Evolutionary conservation across 2,329 filamentous ascomycete genomes (phyloP), one percentile per base, ranked within the genome.

Genomic region (Pestalotiopsis sp.): DNA sequence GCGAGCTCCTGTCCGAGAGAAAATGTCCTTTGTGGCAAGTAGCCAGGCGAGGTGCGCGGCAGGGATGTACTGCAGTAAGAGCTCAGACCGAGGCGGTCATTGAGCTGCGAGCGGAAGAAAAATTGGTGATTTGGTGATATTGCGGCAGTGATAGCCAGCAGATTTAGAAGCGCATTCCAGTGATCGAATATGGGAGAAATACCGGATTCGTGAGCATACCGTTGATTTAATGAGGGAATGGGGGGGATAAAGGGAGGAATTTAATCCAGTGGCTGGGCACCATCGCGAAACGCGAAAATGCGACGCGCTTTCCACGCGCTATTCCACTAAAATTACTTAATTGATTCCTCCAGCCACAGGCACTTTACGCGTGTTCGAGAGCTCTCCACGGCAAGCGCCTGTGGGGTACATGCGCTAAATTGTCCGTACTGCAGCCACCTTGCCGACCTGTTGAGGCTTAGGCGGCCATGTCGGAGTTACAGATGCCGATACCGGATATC

Each of bases 261-360:
- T 64, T 64, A 62, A 62, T 62, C n/a, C 9, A 64, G 61, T 45
- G 61, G 61, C 61, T 64, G 61, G 61, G 45, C 45, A n/a, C 61
- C 63, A 58, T 56, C 63, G 63, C 63, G 63, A 66, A 39, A 56
- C 65, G 56, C 52, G 52, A 67, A 59, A 61, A 27, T 49, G 36
- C n/a, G 39, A 61, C 65, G 65, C 65, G 65, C 61, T 20, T 11
- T 27, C 45, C 65, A 27, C 39, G 52, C 17, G 7, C 65, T 14
- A 41, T 39, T 27, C 52, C 36, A 36, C 58, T 67, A 59, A 59
- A 61, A 49, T 41, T 59, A 38, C 58, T 67, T 67, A 67, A 67
- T 67, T 67, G 65, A 67, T 67, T 67, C 20, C 17, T 49, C n/a
- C 11, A 59, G 56, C 56, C 56, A 59, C 52, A 61, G 39, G n/a